Base-by-base conservation (phyloP, 495 filamentous ascomycete genomes). In the Evansstolkia leycettana region DNA sequence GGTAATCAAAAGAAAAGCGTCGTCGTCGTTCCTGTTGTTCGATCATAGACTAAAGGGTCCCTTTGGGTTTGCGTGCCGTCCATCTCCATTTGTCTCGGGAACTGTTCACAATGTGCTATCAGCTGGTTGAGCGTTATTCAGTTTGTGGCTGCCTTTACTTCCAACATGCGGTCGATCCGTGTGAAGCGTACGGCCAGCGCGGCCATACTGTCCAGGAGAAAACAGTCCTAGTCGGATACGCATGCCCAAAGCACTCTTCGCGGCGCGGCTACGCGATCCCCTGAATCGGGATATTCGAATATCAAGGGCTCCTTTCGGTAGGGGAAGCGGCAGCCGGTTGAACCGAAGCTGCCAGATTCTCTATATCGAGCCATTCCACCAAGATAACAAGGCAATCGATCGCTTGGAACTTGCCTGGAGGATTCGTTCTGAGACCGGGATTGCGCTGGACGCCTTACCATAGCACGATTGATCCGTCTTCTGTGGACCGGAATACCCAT, bases 111-210 rank as follows among this genome's bases (percentile, higher is more conserved):
- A 86, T 86, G 81, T 86, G 81, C 50, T 75, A 76, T 47, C 69
- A 78, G 54, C 52, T 86, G 37, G 60, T 81, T 48, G 81, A 86
- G 47, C 75, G 76, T 30, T 89, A 80, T 58, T 75, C 84, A 3
- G 83, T 75, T 38, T 89, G 83, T 72, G 68, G 73, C 40, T 89
- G 83, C 52, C 64, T 85, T 45, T 89, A 89, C 64, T 82, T 82
- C 64, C 66, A 75, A 36, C 83, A 89, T 55, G 72, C 76, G 12
- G 65, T 85, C 40, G 83, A 89, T 42, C 78, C 79, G 36, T 89
- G 83, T 50, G 51, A 70, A 16, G 66, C 75, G 29, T 79, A 78
- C 47, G 77, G 78, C 31, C 81, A 79, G 36, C 69, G 72, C 35
- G 80, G 82, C 23, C 85, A 93, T 47, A 34, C 45, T 6, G 60